These are phyloP conservation scores for Ceratocystis ficicola DNA, from an alignment of 2,329 filamentous ascomycete species.

Conservation along the genomic window DNA sequence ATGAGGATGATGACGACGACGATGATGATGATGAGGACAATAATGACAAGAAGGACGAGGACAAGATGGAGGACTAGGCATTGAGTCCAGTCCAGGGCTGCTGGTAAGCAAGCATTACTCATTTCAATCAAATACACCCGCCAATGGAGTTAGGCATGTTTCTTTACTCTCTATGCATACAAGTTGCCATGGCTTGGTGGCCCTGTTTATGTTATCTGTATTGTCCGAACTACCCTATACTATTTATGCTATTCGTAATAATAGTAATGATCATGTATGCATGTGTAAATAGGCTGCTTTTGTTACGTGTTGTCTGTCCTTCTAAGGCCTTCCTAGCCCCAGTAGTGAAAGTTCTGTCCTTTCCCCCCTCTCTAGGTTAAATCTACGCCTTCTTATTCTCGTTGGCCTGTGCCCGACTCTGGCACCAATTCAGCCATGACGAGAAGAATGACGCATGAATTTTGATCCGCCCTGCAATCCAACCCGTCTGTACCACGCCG, in stretches of 20 bases:
- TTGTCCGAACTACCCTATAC: not conserved
- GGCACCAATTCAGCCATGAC: constrained; percentile 65
- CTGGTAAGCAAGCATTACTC: constrained; percentile 2
- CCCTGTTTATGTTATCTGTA: not conserved
- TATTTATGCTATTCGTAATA: not conserved
- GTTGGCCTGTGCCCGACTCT: constrained; percentile 33
- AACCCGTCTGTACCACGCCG: constrained; percentile 44
- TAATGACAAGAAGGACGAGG: constrained; percentile 45
- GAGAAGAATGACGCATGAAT: constrained; percentile 55
- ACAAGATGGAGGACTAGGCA: constrained; percentile 79
- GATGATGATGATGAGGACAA: constrained; percentile 53
- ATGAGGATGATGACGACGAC: constrained; percentile 46
- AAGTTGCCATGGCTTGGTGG: not conserved
- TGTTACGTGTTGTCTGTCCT: not conserved
- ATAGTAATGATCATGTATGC: not conserved
- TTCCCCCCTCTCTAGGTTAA: not conserved
- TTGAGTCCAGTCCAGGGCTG: not conserved
- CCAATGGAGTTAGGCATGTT: not conserved
- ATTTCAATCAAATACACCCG: not conserved
- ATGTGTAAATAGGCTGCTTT: not conserved
- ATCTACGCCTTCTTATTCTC: constrained; percentile 12
- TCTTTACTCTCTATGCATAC: not conserved
- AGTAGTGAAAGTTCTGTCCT: not conserved
- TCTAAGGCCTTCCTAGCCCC: not conserved
- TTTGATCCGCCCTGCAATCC: constrained; percentile 46